Percentiles rank a stretch among this genome's conserved stretches.
Conservation (phyloP, 306 rosid genomes). For the Carpinus fangiana region DNA sequence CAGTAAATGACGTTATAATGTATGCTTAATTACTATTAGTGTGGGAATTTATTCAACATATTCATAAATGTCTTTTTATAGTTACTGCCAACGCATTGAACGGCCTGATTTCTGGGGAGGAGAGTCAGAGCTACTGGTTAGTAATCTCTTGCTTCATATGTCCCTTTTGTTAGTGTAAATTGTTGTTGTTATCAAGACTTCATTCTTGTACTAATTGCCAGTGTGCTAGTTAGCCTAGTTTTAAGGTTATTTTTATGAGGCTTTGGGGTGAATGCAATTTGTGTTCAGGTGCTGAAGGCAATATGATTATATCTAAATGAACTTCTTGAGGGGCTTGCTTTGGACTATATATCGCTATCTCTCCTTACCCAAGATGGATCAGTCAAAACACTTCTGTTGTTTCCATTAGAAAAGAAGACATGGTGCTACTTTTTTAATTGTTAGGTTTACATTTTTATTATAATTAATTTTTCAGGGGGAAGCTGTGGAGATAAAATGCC, state of each 20-base stretch:
- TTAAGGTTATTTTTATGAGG: not conserved
- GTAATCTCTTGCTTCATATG: conserved; percentile 29
- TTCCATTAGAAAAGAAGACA: not conserved
- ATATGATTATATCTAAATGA: not conserved
- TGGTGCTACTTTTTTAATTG: not conserved
- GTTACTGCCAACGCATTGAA: conserved; percentile 83
- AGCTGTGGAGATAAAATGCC: not conserved
- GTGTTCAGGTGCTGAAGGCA: not conserved
- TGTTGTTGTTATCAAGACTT: not conserved
- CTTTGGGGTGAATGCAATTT: not conserved
- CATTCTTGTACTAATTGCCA: not conserved
- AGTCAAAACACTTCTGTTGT: not conserved
- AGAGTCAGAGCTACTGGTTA: conserved; percentile 91
- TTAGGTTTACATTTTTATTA: not conserved
- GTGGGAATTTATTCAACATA: conserved; percentile 5
- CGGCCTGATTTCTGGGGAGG: conserved; percentile 97
- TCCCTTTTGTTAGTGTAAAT: not conserved
- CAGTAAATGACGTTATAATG: not conserved
- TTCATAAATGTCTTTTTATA: conserved; percentile 35
- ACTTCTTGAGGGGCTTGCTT: not conserved
- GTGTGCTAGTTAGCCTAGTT: not conserved
- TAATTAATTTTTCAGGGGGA: not conserved
- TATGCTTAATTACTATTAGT: not conserved
- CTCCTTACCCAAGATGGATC: not conserved
- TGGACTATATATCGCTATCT: not conserved